phyloP scores from a whole-genome alignment of 139 green algal species.

The Coccomyxa sp. region DNA sequence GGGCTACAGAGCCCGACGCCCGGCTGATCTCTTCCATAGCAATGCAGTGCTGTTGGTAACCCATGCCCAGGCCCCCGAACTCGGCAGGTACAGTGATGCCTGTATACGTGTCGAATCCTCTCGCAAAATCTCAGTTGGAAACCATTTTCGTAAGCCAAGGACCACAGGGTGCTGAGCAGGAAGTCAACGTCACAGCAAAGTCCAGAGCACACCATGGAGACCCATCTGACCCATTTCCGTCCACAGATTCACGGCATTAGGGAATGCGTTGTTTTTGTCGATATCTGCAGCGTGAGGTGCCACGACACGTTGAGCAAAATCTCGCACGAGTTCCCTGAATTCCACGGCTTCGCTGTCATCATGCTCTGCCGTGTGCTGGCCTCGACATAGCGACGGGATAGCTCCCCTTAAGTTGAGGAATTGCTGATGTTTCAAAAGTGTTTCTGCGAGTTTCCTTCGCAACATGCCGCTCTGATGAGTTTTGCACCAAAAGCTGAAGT shows the following conservation, averaged over 20 bases:
- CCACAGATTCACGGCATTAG: conserved; percentile 75
- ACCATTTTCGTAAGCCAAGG: too few relatives aligned
- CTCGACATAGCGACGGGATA: background rate
- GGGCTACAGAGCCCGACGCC: conserved; percentile 72
- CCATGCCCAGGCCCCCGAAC: conserved; percentile 80
- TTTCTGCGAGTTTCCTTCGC: too few relatives aligned
- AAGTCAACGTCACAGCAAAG: background rate
- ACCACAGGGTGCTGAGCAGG: too few relatives aligned
- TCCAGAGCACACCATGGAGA: conserved; percentile 60
- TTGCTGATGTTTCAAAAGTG: too few relatives aligned
- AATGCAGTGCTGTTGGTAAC: conserved; percentile 80
- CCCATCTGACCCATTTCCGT: conserved; percentile 77
- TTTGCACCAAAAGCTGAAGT: too few relatives aligned
- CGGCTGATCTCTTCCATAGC: conserved; percentile 93
- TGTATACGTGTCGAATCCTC: background rate
- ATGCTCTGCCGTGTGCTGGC: background rate
- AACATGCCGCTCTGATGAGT: too few relatives aligned
- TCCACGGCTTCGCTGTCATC: conserved; percentile 27
- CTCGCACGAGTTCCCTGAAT: conserved; percentile 55
- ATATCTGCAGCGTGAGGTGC: conserved; percentile 79
- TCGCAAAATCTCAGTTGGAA: too few relatives aligned
- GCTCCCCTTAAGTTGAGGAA: too few relatives aligned
- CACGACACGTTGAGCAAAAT: conserved; percentile 59
- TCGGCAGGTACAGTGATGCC: conserved; percentile 69
- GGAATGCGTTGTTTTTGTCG: conserved; percentile 76